A percentile compares a stretch with the other conserved stretches of the same genome.
Evolutionary conservation across 345 rosid genomes (phyloP).

Genomic region (Draba incana): DNA sequence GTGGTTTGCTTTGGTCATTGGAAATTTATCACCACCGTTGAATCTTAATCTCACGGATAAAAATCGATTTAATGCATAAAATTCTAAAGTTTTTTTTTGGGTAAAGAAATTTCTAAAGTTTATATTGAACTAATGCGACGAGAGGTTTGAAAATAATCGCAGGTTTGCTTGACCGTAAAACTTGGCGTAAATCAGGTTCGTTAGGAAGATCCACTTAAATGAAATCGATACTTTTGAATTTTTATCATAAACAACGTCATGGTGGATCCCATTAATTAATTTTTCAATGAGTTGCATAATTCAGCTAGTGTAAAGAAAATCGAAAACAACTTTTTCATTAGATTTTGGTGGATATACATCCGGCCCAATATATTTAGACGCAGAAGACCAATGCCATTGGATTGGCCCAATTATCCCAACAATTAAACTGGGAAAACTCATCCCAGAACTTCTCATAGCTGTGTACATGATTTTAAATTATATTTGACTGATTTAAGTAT

Average conservation of each 20-base stretch:
- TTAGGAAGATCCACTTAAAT: constrained; percentile 15
- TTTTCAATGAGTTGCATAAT: neutral
- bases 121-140: constrained; percentile 7
- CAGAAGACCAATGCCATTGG: neutral
- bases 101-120: neutral
- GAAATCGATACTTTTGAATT: neutral
- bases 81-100: neutral
- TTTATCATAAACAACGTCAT: neutral
- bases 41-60: constrained; percentile 32
- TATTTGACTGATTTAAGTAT: neutral
- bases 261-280: constrained; percentile 1
- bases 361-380: neutral
- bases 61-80: constrained; percentile 18
- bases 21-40: constrained; percentile 10
- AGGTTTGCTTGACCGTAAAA: constrained; percentile 39
- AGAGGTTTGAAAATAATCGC: constrained; percentile 4
- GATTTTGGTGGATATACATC: neutral
- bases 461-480: constrained; percentile 7
- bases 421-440: no score
- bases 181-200: constrained; percentile 44
- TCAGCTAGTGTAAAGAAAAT: neutral
- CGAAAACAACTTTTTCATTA: neutral
- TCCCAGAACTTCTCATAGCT: neutral
- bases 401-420: neutral
- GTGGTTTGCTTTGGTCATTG: constrained; percentile 48